phyloP scores from a whole-genome alignment of 768 basidiomycete species.

The Termitomyces sp. region DNA sequence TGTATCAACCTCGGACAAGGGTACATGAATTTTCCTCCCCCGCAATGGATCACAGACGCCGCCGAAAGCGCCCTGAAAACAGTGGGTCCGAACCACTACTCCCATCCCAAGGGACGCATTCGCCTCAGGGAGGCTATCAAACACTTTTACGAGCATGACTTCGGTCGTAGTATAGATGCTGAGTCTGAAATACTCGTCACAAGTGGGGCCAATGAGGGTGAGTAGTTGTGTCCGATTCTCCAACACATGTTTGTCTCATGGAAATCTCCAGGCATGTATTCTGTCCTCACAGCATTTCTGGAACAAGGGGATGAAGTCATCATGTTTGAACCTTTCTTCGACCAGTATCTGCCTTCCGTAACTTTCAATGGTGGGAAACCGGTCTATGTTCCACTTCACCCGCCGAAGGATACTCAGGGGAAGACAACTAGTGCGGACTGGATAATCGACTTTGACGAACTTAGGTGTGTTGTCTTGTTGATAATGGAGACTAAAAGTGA shows the following conservation, averaged over 20 bases:
- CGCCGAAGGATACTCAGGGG: slow-evolving; percentile 46
- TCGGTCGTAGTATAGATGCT: slow-evolving; percentile 66
- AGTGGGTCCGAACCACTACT: slow-evolving; percentile 77
- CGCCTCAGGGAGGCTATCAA: slow-evolving; percentile 87
- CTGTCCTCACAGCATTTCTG: slow-evolving; percentile 88
- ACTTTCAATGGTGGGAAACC: slow-evolving; percentile 93
- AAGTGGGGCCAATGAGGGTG: slow-evolving; percentile 96
- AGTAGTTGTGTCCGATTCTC: slow-evolving; percentile 6
- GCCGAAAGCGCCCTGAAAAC: slow-evolving; percentile 61
- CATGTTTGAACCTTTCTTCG: slow-evolving; percentile 98
- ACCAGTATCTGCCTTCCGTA: slow-evolving; percentile 90
- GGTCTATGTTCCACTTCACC: slow-evolving; percentile 93
- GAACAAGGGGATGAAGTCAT: slow-evolving; percentile 95
- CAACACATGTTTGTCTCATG: not conserved
- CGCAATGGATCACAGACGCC: slow-evolving; percentile 70
- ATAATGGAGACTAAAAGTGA: not conserved
- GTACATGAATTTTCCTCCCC: slow-evolving; percentile 91
- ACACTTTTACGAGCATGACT: slow-evolving; percentile 66
- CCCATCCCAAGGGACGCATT: slow-evolving; percentile 84
- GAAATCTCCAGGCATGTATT: slow-evolving; percentile 70
- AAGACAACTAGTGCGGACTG: slow-evolving; percentile 70
- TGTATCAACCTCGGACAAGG: slow-evolving; percentile 95
- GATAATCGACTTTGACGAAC: slow-evolving; percentile 85
- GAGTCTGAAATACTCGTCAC: slow-evolving; percentile 91
- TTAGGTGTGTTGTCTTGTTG: slow-evolving; percentile 44